phyloP scores from a whole-genome alignment of 768 basidiomycete species.

The Arthromyces matolae region DNA sequence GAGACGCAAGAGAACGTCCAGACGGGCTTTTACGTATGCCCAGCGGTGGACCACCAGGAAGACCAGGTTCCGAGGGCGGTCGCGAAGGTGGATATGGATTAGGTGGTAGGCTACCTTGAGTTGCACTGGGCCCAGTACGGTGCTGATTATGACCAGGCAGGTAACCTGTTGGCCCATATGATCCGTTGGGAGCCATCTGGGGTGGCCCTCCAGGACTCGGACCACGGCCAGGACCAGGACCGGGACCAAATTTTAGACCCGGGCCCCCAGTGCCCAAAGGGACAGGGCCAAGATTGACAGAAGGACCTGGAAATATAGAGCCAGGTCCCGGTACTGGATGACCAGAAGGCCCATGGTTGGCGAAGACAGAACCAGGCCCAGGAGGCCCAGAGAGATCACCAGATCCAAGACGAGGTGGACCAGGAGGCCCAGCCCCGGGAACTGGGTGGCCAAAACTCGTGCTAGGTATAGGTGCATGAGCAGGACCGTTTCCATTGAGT shows the following conservation, averaged over 20 bases:
- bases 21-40: conserved; percentile 53
- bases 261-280: no score
- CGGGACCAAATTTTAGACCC: background rate
- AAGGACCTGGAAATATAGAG: background rate
- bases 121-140: conserved; percentile 17
- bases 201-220: conserved; percentile 12
- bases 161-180: conserved; percentile 16
- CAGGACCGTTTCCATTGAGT: conserved; percentile 14
- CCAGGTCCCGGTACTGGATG: background rate
- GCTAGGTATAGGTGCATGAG: conserved; percentile 6
- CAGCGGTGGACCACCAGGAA: conserved; percentile 28
- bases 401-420: conserved; percentile 2
- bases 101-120: conserved; percentile 18
- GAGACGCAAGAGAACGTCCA: conserved; percentile 52
- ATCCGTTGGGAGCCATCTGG: conserved; percentile 4
- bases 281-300: background rate
- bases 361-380: conserved; percentile 1
- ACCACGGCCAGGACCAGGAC: conserved; percentile 12
- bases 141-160: conserved; percentile 16
- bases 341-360: background rate
- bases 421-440: conserved; percentile 2
- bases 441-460: background rate
- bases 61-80: conserved; percentile 47
- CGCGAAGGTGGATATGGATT: conserved; percentile 24
- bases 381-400: background rate